Conservation (phyloP, 441 rosid genomes). For the Populus hybrid region DNA sequence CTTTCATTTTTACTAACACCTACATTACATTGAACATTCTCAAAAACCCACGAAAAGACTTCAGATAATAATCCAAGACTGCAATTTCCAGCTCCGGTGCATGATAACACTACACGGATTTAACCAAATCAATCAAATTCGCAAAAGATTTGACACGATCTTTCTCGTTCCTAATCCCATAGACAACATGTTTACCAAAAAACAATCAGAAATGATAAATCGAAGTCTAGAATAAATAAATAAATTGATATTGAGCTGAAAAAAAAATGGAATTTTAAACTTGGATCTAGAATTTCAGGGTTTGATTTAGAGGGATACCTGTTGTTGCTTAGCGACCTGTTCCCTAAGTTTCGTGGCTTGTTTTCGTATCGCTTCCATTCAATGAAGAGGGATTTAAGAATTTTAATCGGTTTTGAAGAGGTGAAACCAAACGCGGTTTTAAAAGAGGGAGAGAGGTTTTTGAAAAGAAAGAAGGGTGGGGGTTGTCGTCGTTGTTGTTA, state of each 20-base stretch:
- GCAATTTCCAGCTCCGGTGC: neutral
- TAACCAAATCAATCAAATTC: neutral
- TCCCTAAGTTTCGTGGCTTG: conserved; percentile 90
- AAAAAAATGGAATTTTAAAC: neutral
- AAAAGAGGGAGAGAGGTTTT: neutral
- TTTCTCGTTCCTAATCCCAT: neutral
- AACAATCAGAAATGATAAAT: neutral
- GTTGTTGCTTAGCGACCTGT: conserved; percentile 96
- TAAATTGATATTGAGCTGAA: neutral
- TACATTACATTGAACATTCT: neutral
- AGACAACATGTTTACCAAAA: neutral
- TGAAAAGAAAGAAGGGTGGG: neutral
- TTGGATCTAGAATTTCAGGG: conserved; percentile 17
- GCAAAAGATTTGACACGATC: neutral
- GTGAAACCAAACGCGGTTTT: neutral
- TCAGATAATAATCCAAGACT: neutral
- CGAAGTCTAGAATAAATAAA: neutral
- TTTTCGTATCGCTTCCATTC: conserved; percentile 90
- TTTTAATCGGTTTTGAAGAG: neutral
- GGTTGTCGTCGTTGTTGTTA: neutral
- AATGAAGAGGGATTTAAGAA: conserved; percentile 13
- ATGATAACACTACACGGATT: neutral
- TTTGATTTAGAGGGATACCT: conserved; percentile 38
- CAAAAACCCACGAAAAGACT: neutral
- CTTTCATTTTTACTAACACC: neutral